Base-by-base conservation (phyloP, 768 basidiomycete genomes). In the Boletales sp. region DNA sequence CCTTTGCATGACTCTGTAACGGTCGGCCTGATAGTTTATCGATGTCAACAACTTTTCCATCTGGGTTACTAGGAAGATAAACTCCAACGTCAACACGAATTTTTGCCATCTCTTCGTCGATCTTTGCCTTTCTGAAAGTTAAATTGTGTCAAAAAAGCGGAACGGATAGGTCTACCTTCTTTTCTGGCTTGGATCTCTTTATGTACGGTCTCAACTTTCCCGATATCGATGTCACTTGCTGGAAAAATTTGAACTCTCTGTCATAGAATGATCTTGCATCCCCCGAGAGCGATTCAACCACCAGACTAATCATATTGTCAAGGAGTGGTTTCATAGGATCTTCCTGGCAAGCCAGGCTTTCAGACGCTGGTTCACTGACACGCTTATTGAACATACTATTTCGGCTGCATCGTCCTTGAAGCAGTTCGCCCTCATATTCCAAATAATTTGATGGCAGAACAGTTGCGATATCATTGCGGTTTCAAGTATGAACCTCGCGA, bases 401-500 rank as follows among this genome's bases (percentile, higher is more conserved):
- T 94, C 94, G 13, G 83, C 91, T 8, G 77, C 73, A 61, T 98
- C 96, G 60, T 94, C 95, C 60, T 88, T 91, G 67, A 84, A 96
- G 54, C 90, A 93, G 62, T 99, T 99, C 5, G 96, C 96, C 62
- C 95, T 95, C 96, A 98, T 98, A 67, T 98, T 99, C 96, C 96
- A 99, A 54, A 99, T 91, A 56, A 98, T 98, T 72, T 99, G 96
- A 65, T 99, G 96, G 64, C 96, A 99, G 74, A 99, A 99, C 19
- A 93, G 70, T 65, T 95, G 94, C 2, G 95, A 98, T 46, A 98
- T 92, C 71, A 91, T 95, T 8, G 95, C 87, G 0, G 94, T 96
- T 72, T 98, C 94, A 57, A 94, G 93, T 58, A 98, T 91, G 77
- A 97, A 99, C 18, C 85, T 83, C 50, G 87, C 82, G 28, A 98